Evolutionary conservation across 495 filamentous ascomycete genomes (phyloP).

Genomic region (Neurospora sp.): DNA sequence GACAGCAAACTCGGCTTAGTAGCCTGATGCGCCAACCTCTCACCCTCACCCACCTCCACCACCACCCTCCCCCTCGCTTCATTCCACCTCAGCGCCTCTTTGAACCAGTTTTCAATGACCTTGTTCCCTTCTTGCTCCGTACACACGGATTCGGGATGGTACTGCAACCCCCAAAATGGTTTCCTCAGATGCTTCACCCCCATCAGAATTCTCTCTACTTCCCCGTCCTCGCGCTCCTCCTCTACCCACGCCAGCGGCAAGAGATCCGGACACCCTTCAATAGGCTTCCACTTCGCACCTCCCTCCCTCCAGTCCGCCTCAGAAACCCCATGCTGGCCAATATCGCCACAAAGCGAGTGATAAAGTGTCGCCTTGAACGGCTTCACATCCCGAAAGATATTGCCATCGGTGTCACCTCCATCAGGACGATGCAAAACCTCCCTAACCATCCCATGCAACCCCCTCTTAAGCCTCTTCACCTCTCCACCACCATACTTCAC

Average conservation of each 20-base stretch:
- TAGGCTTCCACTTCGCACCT: slow-evolving; percentile 19
- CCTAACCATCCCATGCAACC: slow-evolving; percentile 73
- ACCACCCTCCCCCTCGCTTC: slow-evolving; percentile 12
- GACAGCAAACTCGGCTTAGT: slow-evolving; percentile 19
- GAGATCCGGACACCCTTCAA: slow-evolving; percentile 27
- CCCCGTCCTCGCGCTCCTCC: slow-evolving; percentile 29
- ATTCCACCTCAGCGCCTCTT: slow-evolving; percentile 46
- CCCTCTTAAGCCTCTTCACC: slow-evolving; percentile 52
- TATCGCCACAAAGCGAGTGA: slow-evolving; percentile 67
- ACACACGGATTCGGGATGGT: slow-evolving; percentile 91
- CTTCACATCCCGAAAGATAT: slow-evolving; percentile 42
- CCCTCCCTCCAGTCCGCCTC: slow-evolving; percentile 22
- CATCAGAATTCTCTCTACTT: slow-evolving; percentile 59
- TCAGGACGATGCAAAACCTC: slow-evolving; percentile 42
- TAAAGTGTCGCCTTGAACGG: slow-evolving; percentile 69
- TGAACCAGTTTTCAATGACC: slow-evolving; percentile 73
- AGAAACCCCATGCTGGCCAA: slow-evolving; percentile 30
- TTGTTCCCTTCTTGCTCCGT: slow-evolving; percentile 57
- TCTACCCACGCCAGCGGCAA: slow-evolving; percentile 60
- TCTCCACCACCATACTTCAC: slow-evolving; percentile 54
- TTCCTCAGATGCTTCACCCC: slow-evolving; percentile 55
- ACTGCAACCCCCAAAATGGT: slow-evolving; percentile 89
- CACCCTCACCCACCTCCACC: slow-evolving; percentile 9
- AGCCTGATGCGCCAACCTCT: slow-evolving; percentile 13
- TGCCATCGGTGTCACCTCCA: slow-evolving; percentile 4